These are phyloP conservation scores for Chaetomium tenue DNA, from an alignment of 495 filamentous ascomycete genomes.

Conservation along the genomic window DNA sequence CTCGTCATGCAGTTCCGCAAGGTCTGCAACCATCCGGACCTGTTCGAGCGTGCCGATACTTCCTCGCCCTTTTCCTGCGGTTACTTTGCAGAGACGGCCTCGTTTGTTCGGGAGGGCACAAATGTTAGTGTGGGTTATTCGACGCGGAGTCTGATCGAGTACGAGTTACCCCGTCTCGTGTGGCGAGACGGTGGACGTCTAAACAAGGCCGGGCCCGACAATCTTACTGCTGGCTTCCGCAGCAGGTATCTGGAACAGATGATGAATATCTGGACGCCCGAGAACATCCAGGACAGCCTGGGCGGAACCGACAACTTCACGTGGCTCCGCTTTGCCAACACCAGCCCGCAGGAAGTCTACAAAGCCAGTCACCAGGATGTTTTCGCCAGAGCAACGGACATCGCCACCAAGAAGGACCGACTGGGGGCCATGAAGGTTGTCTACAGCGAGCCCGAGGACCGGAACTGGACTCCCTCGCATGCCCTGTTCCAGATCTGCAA, in stretches of 20 bases:
- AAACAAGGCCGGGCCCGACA: slow-evolving; percentile 71
- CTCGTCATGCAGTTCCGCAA: slow-evolving; percentile 99
- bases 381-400: slow-evolving; percentile 60
- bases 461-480: slow-evolving; percentile 64
- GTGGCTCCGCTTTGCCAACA: slow-evolving; percentile 84
- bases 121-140: slow-evolving; percentile 83
- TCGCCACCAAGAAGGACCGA: slow-evolving; percentile 51
- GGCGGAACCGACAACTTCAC: slow-evolving; percentile 68
- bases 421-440: slow-evolving; percentile 46
- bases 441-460: slow-evolving; percentile 51
- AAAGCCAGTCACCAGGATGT: slow-evolving; percentile 57
- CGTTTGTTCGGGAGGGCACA: slow-evolving; percentile 84
- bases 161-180: slow-evolving; percentile 73
- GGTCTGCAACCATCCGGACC: slow-evolving; percentile 97
- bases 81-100: slow-evolving; percentile 89
- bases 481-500: slow-evolving; percentile 77
- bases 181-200: slow-evolving; percentile 73
- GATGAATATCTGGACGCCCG: slow-evolving; percentile 85
- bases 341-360: slow-evolving; percentile 68
- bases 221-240: slow-evolving; percentile 71
- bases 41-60: slow-evolving; percentile 93
- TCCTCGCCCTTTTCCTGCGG: slow-evolving; percentile 78
- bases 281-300: slow-evolving; percentile 64
- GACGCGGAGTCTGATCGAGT: slow-evolving; percentile 80
- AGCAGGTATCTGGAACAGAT: slow-evolving; percentile 69